These are phyloP conservation scores for Debaryomyces subglobosus DNA, from an alignment of 1,139 yeast genomes.

Conservation along the genomic window DNA sequence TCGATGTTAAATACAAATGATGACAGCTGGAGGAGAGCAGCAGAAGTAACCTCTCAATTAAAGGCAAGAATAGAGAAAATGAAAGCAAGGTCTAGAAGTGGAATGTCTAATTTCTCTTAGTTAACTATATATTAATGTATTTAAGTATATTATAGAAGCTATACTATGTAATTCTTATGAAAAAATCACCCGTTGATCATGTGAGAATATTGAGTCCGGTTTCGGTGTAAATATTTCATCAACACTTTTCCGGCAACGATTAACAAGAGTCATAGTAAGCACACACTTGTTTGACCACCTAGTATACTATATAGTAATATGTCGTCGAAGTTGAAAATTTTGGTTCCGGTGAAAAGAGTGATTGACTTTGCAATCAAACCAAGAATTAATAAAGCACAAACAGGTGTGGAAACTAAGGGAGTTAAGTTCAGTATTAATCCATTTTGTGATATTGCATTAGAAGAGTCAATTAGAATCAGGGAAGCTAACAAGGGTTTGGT, in stretches of 20 bases:
- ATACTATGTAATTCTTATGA: not conserved
- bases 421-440: constrained; percentile 95
- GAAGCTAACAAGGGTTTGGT: constrained; percentile 73
- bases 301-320: constrained; percentile 4
- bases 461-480: constrained; percentile 83
- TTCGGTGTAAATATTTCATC: constrained; percentile 7
- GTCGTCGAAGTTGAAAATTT: constrained; percentile 61
- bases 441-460: constrained; percentile 94
- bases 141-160: not conserved
- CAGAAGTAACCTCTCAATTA: constrained; percentile 83
- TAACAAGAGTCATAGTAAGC: not conserved
- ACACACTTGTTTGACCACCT: not conserved
- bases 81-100: constrained; percentile 63
- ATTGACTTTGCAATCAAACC: constrained; percentile 94
- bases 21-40: constrained; percentile 88
- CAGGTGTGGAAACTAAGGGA: constrained; percentile 88
- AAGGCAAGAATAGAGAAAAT: constrained; percentile 87
- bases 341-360: constrained; percentile 94
- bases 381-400: constrained; percentile 81
- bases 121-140: not conserved
- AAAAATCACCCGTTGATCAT: not conserved
- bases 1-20: constrained; percentile 48
- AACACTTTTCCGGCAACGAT: not conserved
- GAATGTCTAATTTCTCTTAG: constrained; percentile 11
- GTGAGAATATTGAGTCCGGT: constrained; percentile 8